Evolutionary conservation across 495 filamentous ascomycete species (phyloP), one percentile per base, ranked within the genome.

Genomic region (Lindgomyces ingoldianus): DNA sequence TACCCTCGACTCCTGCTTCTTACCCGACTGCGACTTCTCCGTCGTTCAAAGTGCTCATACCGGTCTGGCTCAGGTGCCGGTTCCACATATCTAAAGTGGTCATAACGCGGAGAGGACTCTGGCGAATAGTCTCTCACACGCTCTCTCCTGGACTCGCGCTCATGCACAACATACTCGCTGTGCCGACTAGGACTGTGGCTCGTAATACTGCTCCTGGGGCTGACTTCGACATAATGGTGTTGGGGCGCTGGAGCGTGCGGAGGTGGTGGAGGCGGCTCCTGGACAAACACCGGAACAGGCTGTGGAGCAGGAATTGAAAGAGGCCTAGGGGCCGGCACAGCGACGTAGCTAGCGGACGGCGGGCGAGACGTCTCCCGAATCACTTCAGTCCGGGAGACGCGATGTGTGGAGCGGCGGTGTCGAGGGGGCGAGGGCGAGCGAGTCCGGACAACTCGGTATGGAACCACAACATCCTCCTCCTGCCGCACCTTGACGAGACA

Each of bases 401-500:
- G 65, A 19, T 59, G 50, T 42, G 11, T n/a, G 9, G 60, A 56
- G 53, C 36, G 53, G 33, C 65, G 70, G 27, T 52, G 69, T 11
- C 62, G 55, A 24, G 42, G 1, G 33, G 51, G 50, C 4, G 53
- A 63, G 16, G 53, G 52, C 10, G 53, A 54, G 33, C 63, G 67
- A n/a, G 55, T 49, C 33, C 41, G 63, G 58, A 24, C 59, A 48
- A 24, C 51, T 27, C 71, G 62, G 46, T 66, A 61, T 0, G 70
- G 69, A 30, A 73, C 57, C 10, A 66, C 41, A 60, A 72, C 67
- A 24, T 73, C 69, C 57, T 75, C 74, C 30, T 77, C 75, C 36
- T 76, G 62, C 46, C 63, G 62, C 30, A 75, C 70, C 53, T 73
- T 75, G 64, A 77, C 29, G 27, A 77, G 72, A 65, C 75, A 77